Evolutionary conservation across 2,329 filamentous ascomycete species (phyloP).

Genomic region (Dothidotthia symphoricarpi): DNA sequence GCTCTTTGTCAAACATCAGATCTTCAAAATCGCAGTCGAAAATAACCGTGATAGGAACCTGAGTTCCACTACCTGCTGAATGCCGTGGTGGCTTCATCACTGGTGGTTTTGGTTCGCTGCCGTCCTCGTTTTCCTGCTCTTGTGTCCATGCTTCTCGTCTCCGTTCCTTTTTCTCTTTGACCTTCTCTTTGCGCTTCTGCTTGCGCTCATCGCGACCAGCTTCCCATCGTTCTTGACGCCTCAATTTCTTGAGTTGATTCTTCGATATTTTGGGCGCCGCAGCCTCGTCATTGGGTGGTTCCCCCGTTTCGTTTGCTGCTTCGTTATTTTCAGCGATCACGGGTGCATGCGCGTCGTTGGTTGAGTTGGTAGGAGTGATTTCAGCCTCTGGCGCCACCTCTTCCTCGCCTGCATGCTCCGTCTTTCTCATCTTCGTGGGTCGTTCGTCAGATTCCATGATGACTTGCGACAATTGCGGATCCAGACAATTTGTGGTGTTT

Average conservation of each 20-base stretch:
- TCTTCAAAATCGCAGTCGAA: slow-evolving; percentile 91
- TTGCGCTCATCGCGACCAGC: slow-evolving; percentile 61
- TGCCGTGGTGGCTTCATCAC: slow-evolving; percentile 20
- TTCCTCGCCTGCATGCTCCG: slow-evolving; percentile 38
- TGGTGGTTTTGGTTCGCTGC: slow-evolving; percentile 15
- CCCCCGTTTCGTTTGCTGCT: slow-evolving; percentile 5
- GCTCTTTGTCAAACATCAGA: slow-evolving; percentile 83
- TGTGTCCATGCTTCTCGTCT: slow-evolving; percentile 48
- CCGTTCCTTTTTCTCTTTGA: slow-evolving; percentile 53
- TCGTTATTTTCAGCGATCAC: slow-evolving; percentile 14
- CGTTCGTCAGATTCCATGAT: slow-evolving; percentile 58
- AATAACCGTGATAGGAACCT: slow-evolving; percentile 75
- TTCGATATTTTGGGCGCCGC: slow-evolving; percentile 64
- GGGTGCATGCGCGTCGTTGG: slow-evolving; percentile 10
- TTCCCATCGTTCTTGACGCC: slow-evolving; percentile 72
- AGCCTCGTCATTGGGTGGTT: slow-evolving; percentile 5
- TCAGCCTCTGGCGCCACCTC: slow-evolving; percentile 9
- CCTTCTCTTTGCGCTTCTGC: slow-evolving; percentile 58
- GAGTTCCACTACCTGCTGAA: slow-evolving; percentile 43
- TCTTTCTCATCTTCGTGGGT: slow-evolving; percentile 56
- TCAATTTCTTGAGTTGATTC: slow-evolving; percentile 78
- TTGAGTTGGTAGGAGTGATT: slow-evolving; percentile 9
- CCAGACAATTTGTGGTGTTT: slow-evolving; percentile 3
- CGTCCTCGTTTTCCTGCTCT: slow-evolving; percentile 34
- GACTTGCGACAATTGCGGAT: background rate